Evolutionary conservation across 257 asterid species (phyloP), one percentile per base, ranked within the genome.

Genomic region (Fraxinus excelsior): DNA sequence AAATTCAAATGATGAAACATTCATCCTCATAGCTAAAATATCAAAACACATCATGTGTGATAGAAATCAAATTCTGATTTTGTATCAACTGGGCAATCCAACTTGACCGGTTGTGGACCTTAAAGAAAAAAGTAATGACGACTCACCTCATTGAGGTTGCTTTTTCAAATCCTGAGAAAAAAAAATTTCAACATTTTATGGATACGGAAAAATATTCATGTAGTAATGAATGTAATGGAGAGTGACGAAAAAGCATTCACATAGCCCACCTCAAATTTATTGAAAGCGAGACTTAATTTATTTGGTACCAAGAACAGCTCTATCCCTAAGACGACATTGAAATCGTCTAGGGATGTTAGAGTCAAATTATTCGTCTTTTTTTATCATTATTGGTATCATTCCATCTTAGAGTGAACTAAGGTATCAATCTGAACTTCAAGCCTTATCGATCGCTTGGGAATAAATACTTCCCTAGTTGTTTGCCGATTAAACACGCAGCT

Each of bases 71-170:
- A 67, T 69, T 76, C 64, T 73, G 80, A 69, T 76, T 62, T 83
- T 76, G 60, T 69, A 73, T 79, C 38, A 79, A 75, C 75, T 44
- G 70, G 70, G 79, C 37, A 72, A 26, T 76, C 49, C 18, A 58
- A 72, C 18, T 80, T 79, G 81, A 58, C 79, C 35, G 83, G 58
- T 58, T 58, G 80, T 83, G 80, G 86, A 73, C 86, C 80, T 71
- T 11, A 49, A 58, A 69, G 44, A 35, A 4, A 25, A 76, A 10
- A 44, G 70, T 44, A 32, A 82, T 40, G 7, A 75, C 67, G 51
- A 78, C 69, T 71, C 26, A 38, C 49, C 73, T 62, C 64, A 46
- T 62, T 60, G 46, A 42, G 42, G 53, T 79, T 74, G 75, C 71
- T 67, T 53, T 53, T 53, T 18, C 25, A 49, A 18, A 74, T 66